These are phyloP conservation scores for Fusarium robinianum DNA, from an alignment of 2,329 filamentous ascomycete species.

Conservation along the genomic window DNA sequence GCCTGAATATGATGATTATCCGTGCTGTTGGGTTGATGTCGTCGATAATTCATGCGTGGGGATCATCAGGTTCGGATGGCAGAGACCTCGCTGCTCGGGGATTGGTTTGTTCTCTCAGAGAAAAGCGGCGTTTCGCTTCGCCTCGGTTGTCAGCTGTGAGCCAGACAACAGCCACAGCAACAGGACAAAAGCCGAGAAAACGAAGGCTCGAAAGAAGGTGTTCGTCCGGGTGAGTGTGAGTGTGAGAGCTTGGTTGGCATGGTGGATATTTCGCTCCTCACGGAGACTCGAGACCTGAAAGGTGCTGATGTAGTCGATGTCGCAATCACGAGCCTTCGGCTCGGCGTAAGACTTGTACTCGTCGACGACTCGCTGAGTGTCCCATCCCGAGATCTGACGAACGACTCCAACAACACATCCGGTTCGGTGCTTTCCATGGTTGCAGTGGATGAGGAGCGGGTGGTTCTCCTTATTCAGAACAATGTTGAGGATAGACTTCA, in stretches of 20 bases:
- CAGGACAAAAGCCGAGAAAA: constrained; percentile 49
- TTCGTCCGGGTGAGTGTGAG: constrained; percentile 36
- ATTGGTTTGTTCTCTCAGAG: constrained; percentile 10
- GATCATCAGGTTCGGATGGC: too few species aligned
- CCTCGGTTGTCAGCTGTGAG: constrained; percentile 33
- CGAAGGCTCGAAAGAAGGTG: constrained; percentile 49
- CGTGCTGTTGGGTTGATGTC: constrained; percentile 3
- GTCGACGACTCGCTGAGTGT: constrained; percentile 62
- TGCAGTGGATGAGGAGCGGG: constrained; percentile 87
- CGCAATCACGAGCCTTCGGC: constrained; percentile 63
- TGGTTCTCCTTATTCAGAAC: constrained; percentile 75
- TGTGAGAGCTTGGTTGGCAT: constrained; percentile 14
- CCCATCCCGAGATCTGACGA: constrained; percentile 73
- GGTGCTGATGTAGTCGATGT: constrained; percentile 60
- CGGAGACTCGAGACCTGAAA: constrained; percentile 52
- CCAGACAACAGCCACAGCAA: constrained; percentile 51
- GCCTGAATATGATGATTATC: background rate
- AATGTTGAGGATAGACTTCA: constrained; percentile 72
- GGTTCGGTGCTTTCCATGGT: constrained; percentile 91
- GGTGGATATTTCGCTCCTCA: too few species aligned
- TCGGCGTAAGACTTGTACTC: constrained; percentile 74
- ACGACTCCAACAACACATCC: constrained; percentile 85
- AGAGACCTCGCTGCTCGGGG: too few species aligned
- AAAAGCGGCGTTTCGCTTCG: constrained; percentile 19
- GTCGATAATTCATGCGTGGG: background rate